phyloP scores from a whole-genome alignment of 208 protist genomes.

The Vickermania ingenoplastis region DNA sequence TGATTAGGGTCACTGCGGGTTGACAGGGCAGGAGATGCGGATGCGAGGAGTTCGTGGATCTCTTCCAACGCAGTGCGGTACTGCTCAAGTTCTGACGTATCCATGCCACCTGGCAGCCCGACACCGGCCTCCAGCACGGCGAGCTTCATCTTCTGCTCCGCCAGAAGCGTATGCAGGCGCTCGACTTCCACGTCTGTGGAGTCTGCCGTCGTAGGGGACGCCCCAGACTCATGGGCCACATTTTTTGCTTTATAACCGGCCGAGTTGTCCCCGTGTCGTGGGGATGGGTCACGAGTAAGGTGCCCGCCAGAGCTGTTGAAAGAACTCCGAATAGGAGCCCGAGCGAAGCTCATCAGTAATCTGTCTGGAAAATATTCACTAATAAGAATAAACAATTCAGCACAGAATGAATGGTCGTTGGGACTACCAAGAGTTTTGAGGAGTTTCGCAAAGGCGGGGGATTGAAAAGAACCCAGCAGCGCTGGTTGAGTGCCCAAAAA shows the following conservation, averaged over 20 bases:
- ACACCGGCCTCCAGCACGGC: constrained; percentile 9
- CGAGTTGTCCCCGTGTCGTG: neutral
- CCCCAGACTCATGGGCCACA: no score
- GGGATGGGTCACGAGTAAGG: neutral
- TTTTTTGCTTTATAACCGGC: no score
- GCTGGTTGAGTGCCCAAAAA: no score
- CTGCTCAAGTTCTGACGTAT: neutral
- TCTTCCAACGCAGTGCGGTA: neutral
- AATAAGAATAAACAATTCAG: no score
- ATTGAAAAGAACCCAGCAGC: no score
- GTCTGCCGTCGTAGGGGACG: neutral
- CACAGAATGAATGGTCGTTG: no score
- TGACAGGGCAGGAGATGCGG: neutral
- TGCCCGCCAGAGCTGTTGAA: neutral
- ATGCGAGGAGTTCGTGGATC: neutral
- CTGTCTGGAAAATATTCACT: no score
- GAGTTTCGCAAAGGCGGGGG: no score
- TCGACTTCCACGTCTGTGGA: neutral
- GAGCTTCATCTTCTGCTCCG: constrained; percentile 10
- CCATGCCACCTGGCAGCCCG: neutral
- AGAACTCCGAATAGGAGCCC: neutral
- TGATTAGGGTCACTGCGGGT: neutral
- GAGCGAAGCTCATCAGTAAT: neutral
- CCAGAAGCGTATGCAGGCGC: constrained; percentile 7
- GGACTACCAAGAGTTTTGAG: no score